Conservation (phyloP, 768 basidiomycete species). For the Lactifluus pinguis region DNA sequence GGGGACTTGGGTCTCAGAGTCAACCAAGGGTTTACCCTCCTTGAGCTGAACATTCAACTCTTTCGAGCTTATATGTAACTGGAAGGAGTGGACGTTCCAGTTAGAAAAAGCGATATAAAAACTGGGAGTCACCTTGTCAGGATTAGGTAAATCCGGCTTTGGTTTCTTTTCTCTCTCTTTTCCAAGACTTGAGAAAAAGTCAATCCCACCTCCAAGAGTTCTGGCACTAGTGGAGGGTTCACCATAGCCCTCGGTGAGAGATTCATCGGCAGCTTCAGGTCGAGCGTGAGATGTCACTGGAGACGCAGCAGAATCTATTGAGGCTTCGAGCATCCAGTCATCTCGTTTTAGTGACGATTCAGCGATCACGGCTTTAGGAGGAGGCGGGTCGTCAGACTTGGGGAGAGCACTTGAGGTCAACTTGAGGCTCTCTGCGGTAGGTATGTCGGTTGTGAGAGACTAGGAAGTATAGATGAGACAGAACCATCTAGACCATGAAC, state of each 20-base stretch:
- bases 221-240: constrained; percentile 39
- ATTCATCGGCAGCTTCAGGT: constrained; percentile 32
- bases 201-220: constrained; percentile 50
- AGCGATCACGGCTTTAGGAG: constrained; percentile 38
- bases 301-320: constrained; percentile 24
- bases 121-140: constrained; percentile 52
- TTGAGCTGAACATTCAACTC: constrained; percentile 56
- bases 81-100: constrained; percentile 12
- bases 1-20: constrained; percentile 35
- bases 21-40: constrained; percentile 32
- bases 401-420: constrained; percentile 51
- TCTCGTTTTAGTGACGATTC: constrained; percentile 56
- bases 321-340: constrained; percentile 78
- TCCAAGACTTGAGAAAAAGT: constrained; percentile 87
- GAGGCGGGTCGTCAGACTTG: constrained; percentile 34
- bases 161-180: constrained; percentile 65
- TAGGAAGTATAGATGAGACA: constrained; percentile 22
- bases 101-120: no score
- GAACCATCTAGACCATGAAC: background rate
- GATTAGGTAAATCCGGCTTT: constrained; percentile 49
- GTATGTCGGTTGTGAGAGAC: constrained; percentile 66
- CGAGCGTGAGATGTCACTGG: constrained; percentile 21
- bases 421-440: constrained; percentile 62
- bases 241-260: constrained; percentile 59
- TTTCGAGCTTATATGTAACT: constrained; percentile 53